phyloP scores from a whole-genome alignment of 306 rosid species.

The Nissolia schottii region DNA sequence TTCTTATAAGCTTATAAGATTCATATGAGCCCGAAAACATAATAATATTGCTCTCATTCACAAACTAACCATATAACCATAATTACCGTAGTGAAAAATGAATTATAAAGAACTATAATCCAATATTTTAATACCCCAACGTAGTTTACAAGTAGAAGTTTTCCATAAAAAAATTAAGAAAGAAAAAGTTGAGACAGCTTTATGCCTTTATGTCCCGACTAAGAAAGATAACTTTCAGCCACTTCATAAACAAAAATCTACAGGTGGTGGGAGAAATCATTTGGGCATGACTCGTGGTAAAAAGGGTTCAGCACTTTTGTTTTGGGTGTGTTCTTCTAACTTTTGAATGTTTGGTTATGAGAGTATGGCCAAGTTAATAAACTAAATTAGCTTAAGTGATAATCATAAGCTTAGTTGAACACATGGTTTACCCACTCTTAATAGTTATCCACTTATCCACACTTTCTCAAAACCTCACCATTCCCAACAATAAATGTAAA shows the following conservation, averaged over 20 bases:
- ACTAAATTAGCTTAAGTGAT: not conserved
- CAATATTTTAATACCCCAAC: not conserved
- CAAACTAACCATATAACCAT: not conserved
- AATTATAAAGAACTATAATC: not conserved
- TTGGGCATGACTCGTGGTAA: not conserved
- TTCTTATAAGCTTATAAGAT: too few relatives aligned
- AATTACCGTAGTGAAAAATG: not conserved
- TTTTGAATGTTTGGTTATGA: not conserved
- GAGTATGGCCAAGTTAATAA: not conserved
- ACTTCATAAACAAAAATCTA: not conserved
- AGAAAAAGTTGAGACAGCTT: not conserved
- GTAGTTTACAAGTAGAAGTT: not conserved
- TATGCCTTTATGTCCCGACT: not conserved
- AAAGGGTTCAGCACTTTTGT: not conserved
- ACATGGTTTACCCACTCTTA: not conserved
- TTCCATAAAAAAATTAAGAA: not conserved
- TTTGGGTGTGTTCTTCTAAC: not conserved
- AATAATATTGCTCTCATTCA: not conserved
- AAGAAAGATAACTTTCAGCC: not conserved
- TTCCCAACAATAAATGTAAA: conserved; percentile 19
- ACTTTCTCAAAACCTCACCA: not conserved
- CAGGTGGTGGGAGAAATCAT: conserved; percentile 9
- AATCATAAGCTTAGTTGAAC: conserved; percentile 20
- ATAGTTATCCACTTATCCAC: not conserved
- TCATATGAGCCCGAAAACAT: too few relatives aligned